Evolutionary conservation across 2,329 filamentous ascomycete genomes (phyloP), one percentile per base, ranked within the genome.

Genomic region (Fusarium sp.): DNA sequence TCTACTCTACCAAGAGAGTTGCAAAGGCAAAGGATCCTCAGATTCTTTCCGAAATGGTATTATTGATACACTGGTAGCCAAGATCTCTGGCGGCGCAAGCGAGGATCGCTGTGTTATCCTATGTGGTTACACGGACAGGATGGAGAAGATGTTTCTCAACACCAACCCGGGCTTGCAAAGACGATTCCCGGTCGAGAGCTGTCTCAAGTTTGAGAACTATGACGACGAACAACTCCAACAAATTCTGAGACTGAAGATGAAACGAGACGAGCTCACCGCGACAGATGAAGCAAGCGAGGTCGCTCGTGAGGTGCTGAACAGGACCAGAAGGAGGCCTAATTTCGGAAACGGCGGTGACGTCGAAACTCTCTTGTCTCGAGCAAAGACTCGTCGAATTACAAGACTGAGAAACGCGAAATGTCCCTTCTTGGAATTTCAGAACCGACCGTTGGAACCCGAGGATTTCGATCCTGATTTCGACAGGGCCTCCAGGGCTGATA

Each of bases 21-120:
- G 18, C 18, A 25, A 11, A 18, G 16, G 25, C 18, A 25, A 13
- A 13, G 18, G 12, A 2, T n/a, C 16, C 7, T 27, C 44, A 2
- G 44, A 46, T 12, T 27, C 44, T 7, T 27, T 27, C 25, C 44
- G 44, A 46, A 46, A n/a, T 4, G 44, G 24, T 16, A 30, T 57
- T 14, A 57, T 57, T 1, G 45, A 57, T 20, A 51, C 55, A 2
- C 22, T 57, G 8, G 55, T 51, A 7, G 45, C 55, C 20, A 57
- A 51, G 4, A 27, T 57, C 4, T 42, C 45, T n/a, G 55, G 55
- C 1, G 20, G 7, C 25, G 7, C 27, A 9, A 22, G 22, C 14
- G 55, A 57, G 16, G 55, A 57, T 25, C 55, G 55, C 27, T 51
- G 55, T 24, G 46, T 57, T 11, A 57, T 57, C 25, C 34, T 57